These are phyloP conservation scores for Oryza brachyantha DNA, from an alignment of 176 grass and related monocot species.

Conservation along the genomic window DNA sequence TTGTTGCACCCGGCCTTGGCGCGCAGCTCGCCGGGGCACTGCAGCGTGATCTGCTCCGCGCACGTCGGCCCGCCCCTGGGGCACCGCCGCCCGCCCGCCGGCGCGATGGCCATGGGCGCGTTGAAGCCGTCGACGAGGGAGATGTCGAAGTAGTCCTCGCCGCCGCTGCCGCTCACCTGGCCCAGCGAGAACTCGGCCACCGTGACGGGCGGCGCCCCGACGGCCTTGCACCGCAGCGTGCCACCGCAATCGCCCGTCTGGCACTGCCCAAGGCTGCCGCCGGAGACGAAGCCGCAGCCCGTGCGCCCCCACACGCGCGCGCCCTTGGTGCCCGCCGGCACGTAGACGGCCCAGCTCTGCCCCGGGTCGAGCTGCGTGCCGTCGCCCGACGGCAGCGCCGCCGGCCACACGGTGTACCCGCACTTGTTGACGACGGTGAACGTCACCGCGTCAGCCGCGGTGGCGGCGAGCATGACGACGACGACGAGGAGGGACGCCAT, in stretches of 20 bases:
- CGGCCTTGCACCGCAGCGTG: conserved; percentile 7
- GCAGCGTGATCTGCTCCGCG: not conserved
- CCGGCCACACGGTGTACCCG: conserved; percentile 13
- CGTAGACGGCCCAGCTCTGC: conserved; percentile 17
- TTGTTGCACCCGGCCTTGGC: conserved; percentile 37
- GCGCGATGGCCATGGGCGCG: conserved; percentile 43
- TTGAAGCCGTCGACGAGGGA: conserved; percentile 55
- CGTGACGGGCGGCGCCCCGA: conserved; percentile 15
- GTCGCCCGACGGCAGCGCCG: not conserved
- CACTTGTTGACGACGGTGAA: conserved; percentile 31
- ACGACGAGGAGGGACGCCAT: not conserved
- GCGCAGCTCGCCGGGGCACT: conserved; percentile 30
- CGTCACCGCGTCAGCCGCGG: not conserved
- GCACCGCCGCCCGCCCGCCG: not conserved
- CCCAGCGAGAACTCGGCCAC: conserved; percentile 50
- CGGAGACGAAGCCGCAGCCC: conserved; percentile 31
- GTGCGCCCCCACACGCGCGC: conserved; percentile 36
- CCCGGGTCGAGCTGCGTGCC: not conserved
- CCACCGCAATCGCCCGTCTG: conserved; percentile 54
- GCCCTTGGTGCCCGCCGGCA: conserved; percentile 18
- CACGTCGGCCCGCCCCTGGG: conserved; percentile 16
- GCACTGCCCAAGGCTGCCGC: conserved; percentile 28
- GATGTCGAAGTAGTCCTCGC: conserved; percentile 38
- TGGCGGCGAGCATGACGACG: not conserved
- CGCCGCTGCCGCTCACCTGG: not conserved